Percentiles rank a stretch among this genome's conserved stretches.
These are phyloP conservation scores for Asterophora parasitica DNA, from an alignment of 768 basidiomycete species.

Conservation along the genomic window DNA sequence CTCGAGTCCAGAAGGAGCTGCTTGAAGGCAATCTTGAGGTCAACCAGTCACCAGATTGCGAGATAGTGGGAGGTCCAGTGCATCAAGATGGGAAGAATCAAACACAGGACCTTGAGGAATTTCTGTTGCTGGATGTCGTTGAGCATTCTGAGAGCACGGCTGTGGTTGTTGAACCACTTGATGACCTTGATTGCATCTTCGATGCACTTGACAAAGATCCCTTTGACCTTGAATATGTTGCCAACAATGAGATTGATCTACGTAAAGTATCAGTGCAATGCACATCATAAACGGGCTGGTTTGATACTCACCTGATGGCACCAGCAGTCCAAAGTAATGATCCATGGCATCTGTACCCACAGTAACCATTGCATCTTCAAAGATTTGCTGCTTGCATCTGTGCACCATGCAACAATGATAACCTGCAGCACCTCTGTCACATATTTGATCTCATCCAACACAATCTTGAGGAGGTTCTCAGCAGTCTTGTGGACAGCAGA, in stretches of 20 bases:
- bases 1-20: not conserved
- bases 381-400: conserved; percentile 20
- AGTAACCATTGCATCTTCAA: conserved; percentile 17
- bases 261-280: too few relatives aligned
- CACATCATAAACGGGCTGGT: conserved; percentile 6
- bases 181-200: conserved; percentile 15
- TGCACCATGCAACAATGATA: conserved; percentile 17
- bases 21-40: conserved; percentile 8
- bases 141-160: conserved; percentile 16
- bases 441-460: conserved; percentile 20
- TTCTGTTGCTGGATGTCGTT: conserved; percentile 11
- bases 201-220: conserved; percentile 2
- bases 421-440: conserved; percentile 6
- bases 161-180: conserved; percentile 27
- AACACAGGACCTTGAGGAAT: conserved; percentile 3
- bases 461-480: conserved; percentile 18
- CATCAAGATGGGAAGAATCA: conserved; percentile 15
- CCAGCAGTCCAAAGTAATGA: conserved; percentile 21
- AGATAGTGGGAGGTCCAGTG: conserved; percentile 19
- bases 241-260: conserved; percentile 22
- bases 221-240: conserved; percentile 17
- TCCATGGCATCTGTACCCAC: conserved; percentile 7
- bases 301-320: conserved; percentile 21
- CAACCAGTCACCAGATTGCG: conserved; percentile 8
- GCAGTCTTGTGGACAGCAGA: conserved; percentile 22